These are phyloP conservation scores for Cucurbita argyrosperma DNA, from an alignment of 306 rosid genomes.

Conservation along the genomic window DNA sequence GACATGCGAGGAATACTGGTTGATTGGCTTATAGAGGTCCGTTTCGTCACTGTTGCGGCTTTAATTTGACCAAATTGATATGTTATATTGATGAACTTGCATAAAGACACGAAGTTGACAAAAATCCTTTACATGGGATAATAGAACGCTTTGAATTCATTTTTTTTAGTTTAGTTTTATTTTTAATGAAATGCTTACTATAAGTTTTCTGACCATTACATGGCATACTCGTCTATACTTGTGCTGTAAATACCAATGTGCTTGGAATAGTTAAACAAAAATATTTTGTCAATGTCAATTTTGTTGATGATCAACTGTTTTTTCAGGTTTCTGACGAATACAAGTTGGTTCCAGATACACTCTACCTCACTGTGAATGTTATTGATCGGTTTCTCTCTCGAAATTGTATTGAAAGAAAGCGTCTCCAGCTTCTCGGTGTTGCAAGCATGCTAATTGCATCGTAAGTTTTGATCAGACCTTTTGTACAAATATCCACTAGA, in stretches of 20 bases:
- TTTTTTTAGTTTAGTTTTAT: no score
- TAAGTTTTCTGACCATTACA: no score
- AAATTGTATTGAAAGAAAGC: slow-evolving; percentile 38
- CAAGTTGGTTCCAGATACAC: slow-evolving; percentile 74
- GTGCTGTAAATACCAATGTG: no score
- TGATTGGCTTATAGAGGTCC: slow-evolving; percentile 94
- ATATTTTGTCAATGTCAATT: slow-evolving; percentile 6
- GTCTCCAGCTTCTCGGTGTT: slow-evolving; percentile 78
- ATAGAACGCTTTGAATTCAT: background rate
- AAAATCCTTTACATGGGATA: background rate
- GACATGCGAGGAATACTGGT: slow-evolving; percentile 67
- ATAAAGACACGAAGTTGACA: background rate
- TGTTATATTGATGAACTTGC: background rate
- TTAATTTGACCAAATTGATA: background rate
- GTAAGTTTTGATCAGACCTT: slow-evolving; percentile 32
- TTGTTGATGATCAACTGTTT: slow-evolving; percentile 1
- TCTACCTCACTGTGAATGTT: slow-evolving; percentile 74
- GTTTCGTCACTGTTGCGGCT: slow-evolving; percentile 1
- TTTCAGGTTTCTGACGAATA: slow-evolving; percentile 90
- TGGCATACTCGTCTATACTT: no score
- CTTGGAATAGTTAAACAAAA: background rate
- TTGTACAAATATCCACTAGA: background rate
- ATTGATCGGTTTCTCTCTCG: slow-evolving; percentile 78
- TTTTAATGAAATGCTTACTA: no score
- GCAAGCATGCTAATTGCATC: slow-evolving; percentile 83